phyloP scores from a whole-genome alignment of 2,329 filamentous ascomycete species.

The Lachnellula willkommii region DNA sequence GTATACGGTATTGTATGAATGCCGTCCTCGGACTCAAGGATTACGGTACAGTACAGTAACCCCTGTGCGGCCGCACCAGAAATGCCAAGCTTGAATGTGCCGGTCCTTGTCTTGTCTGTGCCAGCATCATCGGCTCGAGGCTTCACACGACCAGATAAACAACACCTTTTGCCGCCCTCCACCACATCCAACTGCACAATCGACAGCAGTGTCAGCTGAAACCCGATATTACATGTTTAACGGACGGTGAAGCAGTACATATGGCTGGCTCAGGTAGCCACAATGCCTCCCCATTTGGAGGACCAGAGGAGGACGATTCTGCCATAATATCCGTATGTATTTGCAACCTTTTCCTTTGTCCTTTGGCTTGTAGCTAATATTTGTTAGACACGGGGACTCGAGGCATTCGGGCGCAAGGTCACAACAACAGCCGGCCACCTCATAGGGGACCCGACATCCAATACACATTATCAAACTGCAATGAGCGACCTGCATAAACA shows the following conservation, averaged over 20 bases:
- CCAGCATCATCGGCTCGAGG: slow-evolving; percentile 7
- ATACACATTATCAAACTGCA: slow-evolving; percentile 73
- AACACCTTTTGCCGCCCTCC: background rate
- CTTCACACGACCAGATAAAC: slow-evolving; percentile 14
- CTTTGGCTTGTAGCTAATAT: slow-evolving; percentile 1
- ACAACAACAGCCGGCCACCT: slow-evolving; percentile 88
- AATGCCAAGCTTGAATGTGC: background rate
- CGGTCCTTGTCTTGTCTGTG: background rate
- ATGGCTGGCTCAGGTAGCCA: slow-evolving; percentile 32
- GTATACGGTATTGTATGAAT: too few relatives aligned
- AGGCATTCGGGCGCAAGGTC: slow-evolving; percentile 91
- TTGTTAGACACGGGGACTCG: slow-evolving; percentile 72
- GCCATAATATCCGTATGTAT: slow-evolving; percentile 32
- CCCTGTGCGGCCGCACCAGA: too few relatives aligned
- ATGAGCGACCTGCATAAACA: slow-evolving; percentile 88
- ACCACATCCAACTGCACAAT: background rate
- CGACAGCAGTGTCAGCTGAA: background rate
- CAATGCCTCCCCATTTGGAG: slow-evolving; percentile 30
- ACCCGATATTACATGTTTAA: slow-evolving; percentile 23
- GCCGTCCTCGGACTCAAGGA: too few relatives aligned
- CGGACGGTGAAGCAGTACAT: slow-evolving; percentile 17
- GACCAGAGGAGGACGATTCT: slow-evolving; percentile 26
- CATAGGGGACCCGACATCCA: slow-evolving; percentile 61
- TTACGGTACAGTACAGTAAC: too few relatives aligned
- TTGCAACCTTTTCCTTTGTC: background rate